Percentiles rank a stretch among this genome's conserved stretches.
Conservation (phyloP, 2,329 filamentous ascomycete species). For the Tolypocladium sp. region DNA sequence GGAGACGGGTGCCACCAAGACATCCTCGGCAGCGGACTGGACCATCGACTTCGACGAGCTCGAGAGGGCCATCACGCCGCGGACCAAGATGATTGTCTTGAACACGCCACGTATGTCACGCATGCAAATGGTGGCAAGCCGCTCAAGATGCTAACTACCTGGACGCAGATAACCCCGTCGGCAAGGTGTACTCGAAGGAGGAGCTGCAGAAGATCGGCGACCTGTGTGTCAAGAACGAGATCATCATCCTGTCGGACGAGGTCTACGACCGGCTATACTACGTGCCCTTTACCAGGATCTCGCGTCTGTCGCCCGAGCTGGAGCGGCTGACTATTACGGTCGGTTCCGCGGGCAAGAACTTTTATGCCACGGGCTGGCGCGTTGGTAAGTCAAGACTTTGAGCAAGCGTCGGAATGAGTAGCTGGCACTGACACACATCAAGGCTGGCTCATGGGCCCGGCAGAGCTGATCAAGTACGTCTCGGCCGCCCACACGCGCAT, state of each 20-base stretch:
- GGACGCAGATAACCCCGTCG: conserved; percentile 74
- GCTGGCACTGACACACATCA: neutral
- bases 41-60: conserved; percentile 75
- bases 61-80: conserved; percentile 69
- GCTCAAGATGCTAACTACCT: neutral
- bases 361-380: conserved; percentile 95
- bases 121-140: neutral
- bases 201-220: conserved; percentile 82
- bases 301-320: conserved; percentile 83
- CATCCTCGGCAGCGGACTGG: conserved; percentile 83
- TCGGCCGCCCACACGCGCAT: conserved; percentile 90
- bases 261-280: conserved; percentile 96
- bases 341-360: conserved; percentile 94
- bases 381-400: conserved; percentile 41
- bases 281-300: conserved; percentile 86
- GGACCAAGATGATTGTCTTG: conserved; percentile 93
- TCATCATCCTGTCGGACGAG: conserved; percentile 87
- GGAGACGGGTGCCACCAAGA: conserved; percentile 65
- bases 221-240: conserved; percentile 83
- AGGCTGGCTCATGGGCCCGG: conserved; percentile 85
- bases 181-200: conserved; percentile 81
- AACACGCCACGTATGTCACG: conserved; percentile 54
- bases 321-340: conserved; percentile 85
- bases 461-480: conserved; percentile 84
- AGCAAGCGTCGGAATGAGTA: neutral